phyloP scores from a whole-genome alignment of 1,284 basidiomycete genomes.

The Apiotrichum siamense region DNA sequence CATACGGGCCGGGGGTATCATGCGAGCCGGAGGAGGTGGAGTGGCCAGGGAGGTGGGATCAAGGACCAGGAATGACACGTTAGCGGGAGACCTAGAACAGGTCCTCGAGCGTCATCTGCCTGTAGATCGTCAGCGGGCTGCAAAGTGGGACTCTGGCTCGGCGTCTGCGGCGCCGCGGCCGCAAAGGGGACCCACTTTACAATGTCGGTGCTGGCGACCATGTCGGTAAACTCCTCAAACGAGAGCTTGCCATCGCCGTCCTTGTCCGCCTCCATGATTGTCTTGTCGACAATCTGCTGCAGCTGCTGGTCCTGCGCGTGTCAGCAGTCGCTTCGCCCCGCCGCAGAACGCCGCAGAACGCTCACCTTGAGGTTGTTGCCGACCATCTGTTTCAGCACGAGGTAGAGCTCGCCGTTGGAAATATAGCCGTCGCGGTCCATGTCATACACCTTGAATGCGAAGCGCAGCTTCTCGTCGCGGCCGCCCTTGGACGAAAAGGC shows the following conservation, averaged over 20 bases:
- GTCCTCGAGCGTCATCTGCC: conserved; percentile 98
- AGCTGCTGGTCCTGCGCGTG: conserved; percentile 79
- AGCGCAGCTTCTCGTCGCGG: conserved; percentile 90
- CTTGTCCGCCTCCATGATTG: conserved; percentile 98
- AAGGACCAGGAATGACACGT: too few species aligned
- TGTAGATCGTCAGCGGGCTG: conserved; percentile 39
- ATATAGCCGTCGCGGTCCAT: conserved; percentile 96
- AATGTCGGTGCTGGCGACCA: conserved; percentile 85
- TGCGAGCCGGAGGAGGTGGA: background rate
- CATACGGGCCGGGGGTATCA: background rate
- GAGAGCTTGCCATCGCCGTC: conserved; percentile 93
- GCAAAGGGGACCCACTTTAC: conserved; percentile 33
- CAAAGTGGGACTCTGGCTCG: background rate
- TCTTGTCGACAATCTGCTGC: conserved; percentile 99
- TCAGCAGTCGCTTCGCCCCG: background rate
- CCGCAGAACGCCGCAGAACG: background rate
- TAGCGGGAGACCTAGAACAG: too few species aligned
- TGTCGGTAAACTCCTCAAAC: conserved; percentile 93
- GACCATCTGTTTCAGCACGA: conserved; percentile 99
- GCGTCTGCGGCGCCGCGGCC: background rate
- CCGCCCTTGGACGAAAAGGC: conserved; percentile 95
- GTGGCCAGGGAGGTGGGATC: background rate
- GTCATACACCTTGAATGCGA: conserved; percentile 98
- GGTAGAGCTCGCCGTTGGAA: conserved; percentile 97
- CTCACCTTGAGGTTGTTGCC: conserved; percentile 91